Evolutionary conservation across 1,139 yeast species (phyloP).

Genomic region (Candida frijolesensis): DNA sequence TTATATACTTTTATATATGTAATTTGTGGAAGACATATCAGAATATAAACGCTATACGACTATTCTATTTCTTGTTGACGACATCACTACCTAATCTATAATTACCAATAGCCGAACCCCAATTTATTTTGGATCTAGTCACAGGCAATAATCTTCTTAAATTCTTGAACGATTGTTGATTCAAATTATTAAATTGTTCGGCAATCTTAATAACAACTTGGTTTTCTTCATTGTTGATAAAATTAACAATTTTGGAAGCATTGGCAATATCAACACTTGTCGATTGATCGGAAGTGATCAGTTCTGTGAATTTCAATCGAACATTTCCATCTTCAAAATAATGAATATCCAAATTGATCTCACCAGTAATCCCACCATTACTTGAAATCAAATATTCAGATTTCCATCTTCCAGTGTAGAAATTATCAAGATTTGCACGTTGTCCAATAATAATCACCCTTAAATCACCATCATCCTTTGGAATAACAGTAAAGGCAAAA

Average conservation of each 20-base stretch:
- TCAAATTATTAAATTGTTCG: slow-evolving; percentile 67
- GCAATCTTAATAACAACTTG: slow-evolving; percentile 61
- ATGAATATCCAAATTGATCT: slow-evolving; percentile 73
- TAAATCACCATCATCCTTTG: slow-evolving; percentile 32
- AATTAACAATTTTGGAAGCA: slow-evolving; percentile 44
- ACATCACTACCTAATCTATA: slow-evolving; percentile 89
- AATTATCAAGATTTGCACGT: slow-evolving; percentile 73
- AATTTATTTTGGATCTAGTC: slow-evolving; percentile 86
- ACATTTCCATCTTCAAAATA: slow-evolving; percentile 97
- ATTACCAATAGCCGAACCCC: slow-evolving; percentile 94
- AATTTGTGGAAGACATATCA: not conserved
- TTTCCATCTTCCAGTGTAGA: slow-evolving; percentile 89
- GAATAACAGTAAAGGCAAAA: slow-evolving; percentile 48
- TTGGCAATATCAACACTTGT: slow-evolving; percentile 9
- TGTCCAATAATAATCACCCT: slow-evolving; percentile 66
- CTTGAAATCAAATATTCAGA: slow-evolving; percentile 56
- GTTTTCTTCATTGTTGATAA: slow-evolving; percentile 63
- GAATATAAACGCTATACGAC: not conserved
- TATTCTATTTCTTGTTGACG: slow-evolving; percentile 32
- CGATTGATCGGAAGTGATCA: slow-evolving; percentile 22
- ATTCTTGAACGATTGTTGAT: slow-evolving; percentile 79
- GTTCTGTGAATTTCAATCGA: slow-evolving; percentile 60
- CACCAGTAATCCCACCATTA: slow-evolving; percentile 49
- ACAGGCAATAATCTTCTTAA: slow-evolving; percentile 91
- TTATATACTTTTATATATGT: too few species aligned